These are phyloP conservation scores for Talaromyces amestolkiae DNA, from an alignment of 2,329 filamentous ascomycete genomes.

Conservation along the genomic window DNA sequence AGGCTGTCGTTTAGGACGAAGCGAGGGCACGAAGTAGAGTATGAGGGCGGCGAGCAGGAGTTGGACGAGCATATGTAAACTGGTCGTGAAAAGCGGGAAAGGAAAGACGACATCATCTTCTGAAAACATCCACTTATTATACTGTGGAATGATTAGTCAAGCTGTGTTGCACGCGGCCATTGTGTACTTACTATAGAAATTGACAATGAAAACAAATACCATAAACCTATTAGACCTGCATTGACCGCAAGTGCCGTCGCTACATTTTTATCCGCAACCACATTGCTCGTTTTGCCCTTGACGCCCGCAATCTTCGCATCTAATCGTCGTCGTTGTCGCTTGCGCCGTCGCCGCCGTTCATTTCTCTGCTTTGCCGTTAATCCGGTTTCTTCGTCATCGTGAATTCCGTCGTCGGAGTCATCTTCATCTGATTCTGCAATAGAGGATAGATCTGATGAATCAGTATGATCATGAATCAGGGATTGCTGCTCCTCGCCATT, in stretches of 20 bases:
- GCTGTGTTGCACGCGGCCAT: conserved; percentile 3
- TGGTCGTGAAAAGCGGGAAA: conserved; percentile 92
- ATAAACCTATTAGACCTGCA: conserved; percentile 74
- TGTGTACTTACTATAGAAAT: conserved; percentile 73
- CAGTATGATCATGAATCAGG: conserved; percentile 35
- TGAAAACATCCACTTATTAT: conserved; percentile 99
- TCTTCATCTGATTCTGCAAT: conserved; percentile 52
- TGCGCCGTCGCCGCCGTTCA: conserved; percentile 63
- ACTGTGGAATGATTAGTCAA: conserved; percentile 51
- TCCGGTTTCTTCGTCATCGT: conserved; percentile 87
- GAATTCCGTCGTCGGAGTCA: conserved; percentile 68
- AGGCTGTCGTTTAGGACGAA: conserved; percentile 62
- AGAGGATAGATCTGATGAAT: conserved; percentile 42
- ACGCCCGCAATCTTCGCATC: conserved; percentile 66
- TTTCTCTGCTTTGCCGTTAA: conserved; percentile 70
- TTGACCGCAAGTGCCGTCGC: conserved; percentile 70
- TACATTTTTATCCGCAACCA: conserved; percentile 71
- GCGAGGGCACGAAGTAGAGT: conserved; percentile 75
- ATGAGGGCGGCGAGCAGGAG: conserved; percentile 76
- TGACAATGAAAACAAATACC: conserved; percentile 89
- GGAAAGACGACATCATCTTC: conserved; percentile 80
- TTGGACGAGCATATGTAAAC: conserved; percentile 93
- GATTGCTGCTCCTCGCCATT: conserved; percentile 38
- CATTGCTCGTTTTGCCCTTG: conserved; percentile 64
- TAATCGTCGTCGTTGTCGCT: conserved; percentile 64